phyloP scores from a whole-genome alignment of 2,329 filamentous ascomycete species.

The Aureobasidium subglaciale region DNA sequence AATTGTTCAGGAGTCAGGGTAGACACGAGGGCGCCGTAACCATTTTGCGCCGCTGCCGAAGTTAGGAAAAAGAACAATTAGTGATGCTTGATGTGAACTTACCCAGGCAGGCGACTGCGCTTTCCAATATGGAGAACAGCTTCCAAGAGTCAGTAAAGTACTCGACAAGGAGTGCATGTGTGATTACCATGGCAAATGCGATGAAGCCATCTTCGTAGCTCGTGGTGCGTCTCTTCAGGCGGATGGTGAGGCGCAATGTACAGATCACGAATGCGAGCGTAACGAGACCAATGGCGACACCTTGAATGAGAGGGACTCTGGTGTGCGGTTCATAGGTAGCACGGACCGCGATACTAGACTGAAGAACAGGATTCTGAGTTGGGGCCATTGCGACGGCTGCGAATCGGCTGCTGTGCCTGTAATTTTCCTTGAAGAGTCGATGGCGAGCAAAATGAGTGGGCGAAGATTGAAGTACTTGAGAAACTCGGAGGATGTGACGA shows the following conservation, averaged over 20 bases:
- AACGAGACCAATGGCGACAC: conserved; percentile 2
- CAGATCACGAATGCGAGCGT: background rate
- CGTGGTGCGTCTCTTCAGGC: background rate
- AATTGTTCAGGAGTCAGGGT: conserved; percentile 3
- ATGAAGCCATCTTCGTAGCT: conserved; percentile 12
- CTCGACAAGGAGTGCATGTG: no score
- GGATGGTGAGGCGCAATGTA: background rate
- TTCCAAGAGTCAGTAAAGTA: background rate
- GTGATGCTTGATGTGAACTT: background rate
- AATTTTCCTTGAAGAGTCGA: background rate
- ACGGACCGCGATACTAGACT: background rate
- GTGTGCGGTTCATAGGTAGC: background rate
- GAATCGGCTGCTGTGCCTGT: background rate
- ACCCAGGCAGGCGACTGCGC: conserved; percentile 4
- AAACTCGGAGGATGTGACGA: background rate
- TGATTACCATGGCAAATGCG: conserved; percentile 1
- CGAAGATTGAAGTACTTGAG: background rate
- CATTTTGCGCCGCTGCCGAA: background rate
- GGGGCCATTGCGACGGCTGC: background rate
- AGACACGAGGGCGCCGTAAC: background rate
- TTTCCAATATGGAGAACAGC: conserved; percentile 8
- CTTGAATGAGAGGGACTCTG: background rate
- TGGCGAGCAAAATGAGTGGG: background rate
- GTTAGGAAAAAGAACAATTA: background rate
- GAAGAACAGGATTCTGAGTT: background rate